Base-by-base conservation (phyloP, 768 basidiomycete genomes). In the Gloeostereum incarnatum region DNA sequence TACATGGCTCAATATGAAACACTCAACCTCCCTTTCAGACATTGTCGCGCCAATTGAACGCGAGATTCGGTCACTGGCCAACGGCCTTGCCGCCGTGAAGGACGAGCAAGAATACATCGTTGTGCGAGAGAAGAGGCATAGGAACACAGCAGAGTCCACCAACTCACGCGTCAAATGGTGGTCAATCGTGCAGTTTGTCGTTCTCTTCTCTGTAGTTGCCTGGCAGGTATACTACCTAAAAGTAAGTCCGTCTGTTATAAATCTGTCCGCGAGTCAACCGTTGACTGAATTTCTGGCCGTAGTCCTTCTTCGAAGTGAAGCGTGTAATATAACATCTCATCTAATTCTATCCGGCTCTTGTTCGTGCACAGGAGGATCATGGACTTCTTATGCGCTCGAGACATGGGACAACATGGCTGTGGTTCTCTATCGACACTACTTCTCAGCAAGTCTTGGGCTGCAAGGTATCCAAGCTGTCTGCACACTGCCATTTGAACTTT, bases 41-140 rank as follows among this genome's bases (percentile, higher is more conserved):
- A 71, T 81, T 13, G 86, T 94, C 41, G 93, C 94, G 7, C 96
- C 96, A 5, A 89, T 99, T 36, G 96, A 99, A 58, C 79, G 85
- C 41, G 94, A 98, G 69, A 93, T 98, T 45, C 81, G 96, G 17
- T 64, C 73, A 21, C 64, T 99, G 19, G 78, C 88, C 10, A 75
- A 77, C 38, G 90, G 83, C 6, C 63, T 98, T 35, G 73, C 83
- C 40, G 65, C 86, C 7, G 92, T 99, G 47, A 97, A 97, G 64
- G 96, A 99, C 53, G 96, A 99, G 57, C 94, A 98, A 57, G 96
- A 98, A 60, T 99, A 99, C 61, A 92, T 99, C 45, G 86, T 94
- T 22, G 81, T 98, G 20, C 75, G 96, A 35, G 96, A 99, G 60
- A 73, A 74, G 43, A 81, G 81, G 29, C 96, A 99, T 59, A 71